phyloP scores from a whole-genome alignment of 139 green algal genomes.

The Closterium sp. region DNA sequence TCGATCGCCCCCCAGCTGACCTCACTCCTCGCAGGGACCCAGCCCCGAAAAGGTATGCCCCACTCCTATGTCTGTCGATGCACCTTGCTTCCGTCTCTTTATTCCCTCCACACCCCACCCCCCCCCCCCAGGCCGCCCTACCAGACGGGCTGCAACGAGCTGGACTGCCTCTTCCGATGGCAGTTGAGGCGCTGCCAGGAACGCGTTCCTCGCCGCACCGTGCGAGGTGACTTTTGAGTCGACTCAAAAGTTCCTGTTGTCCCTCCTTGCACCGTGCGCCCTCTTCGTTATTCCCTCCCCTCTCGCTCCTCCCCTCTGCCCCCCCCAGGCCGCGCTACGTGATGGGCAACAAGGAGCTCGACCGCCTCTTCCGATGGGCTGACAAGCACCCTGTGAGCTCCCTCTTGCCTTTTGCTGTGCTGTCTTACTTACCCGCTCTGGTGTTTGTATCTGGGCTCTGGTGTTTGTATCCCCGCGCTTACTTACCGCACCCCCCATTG shows the following conservation, averaged over 20 bases:
- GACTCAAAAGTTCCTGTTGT: too few relatives aligned
- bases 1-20: constrained; percentile 1
- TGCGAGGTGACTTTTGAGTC: background rate
- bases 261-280: too few relatives aligned
- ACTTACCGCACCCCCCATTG: background rate
- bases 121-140: constrained; percentile 12
- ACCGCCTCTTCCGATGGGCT: background rate
- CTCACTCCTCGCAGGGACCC: too few relatives aligned
- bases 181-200: background rate
- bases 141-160: constrained; percentile 2
- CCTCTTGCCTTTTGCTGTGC: background rate
- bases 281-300: background rate
- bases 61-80: too few relatives aligned
- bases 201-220: background rate
- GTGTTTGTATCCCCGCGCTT: background rate
- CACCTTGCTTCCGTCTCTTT: too few relatives aligned
- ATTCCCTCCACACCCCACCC: too few relatives aligned
- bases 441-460: background rate
- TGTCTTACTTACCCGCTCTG: background rate
- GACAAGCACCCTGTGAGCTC: background rate
- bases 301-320: background rate
- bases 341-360: constrained; percentile 25
- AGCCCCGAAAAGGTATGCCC: background rate
- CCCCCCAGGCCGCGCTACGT: constrained; percentile 2
- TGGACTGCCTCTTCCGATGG: constrained; percentile 12